phyloP scores from a whole-genome alignment of 2,329 filamentous ascomycete genomes.

The Alternaria sp. region DNA sequence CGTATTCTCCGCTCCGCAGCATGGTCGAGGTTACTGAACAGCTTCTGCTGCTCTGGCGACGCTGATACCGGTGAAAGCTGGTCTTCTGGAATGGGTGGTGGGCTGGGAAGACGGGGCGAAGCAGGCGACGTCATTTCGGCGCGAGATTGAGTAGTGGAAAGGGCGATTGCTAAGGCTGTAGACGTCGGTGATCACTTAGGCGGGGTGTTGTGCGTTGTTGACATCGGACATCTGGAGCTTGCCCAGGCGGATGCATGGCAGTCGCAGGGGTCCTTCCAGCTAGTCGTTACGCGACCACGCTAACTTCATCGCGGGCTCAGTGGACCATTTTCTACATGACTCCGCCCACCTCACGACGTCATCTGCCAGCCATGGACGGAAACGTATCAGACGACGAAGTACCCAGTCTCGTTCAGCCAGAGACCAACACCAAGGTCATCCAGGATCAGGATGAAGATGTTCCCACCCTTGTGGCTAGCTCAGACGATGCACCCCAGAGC shows the following conservation, averaged over 20 bases:
- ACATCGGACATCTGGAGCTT: constrained; percentile 20
- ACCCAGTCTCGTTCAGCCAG: constrained; percentile 64
- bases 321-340: constrained; percentile 12
- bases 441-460: constrained; percentile 30
- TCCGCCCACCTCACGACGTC: constrained; percentile 18
- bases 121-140: constrained; percentile 46
- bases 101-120: constrained; percentile 91
- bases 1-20: constrained; percentile 86
- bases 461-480: constrained; percentile 39
- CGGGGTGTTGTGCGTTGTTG: constrained; percentile 22
- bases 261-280: constrained; percentile 20
- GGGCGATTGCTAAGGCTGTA: background rate
- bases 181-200: constrained; percentile 1
- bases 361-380: constrained; percentile 24
- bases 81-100: constrained; percentile 92
- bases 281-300: constrained; percentile 9
- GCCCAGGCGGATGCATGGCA: constrained; percentile 25
- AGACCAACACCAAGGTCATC: constrained; percentile 30
- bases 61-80: constrained; percentile 81
- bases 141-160: background rate
- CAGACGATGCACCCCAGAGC: constrained; percentile 59
- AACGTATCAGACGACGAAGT: constrained; percentile 44
- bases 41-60: constrained; percentile 65
- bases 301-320: constrained; percentile 6
- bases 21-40: constrained; percentile 67